Percentiles rank a stretch among this genome's conserved stretches.
These are phyloP conservation scores for Rhodofomes roseus DNA, from an alignment of 1,284 basidiomycete genomes.

Conservation along the genomic window DNA sequence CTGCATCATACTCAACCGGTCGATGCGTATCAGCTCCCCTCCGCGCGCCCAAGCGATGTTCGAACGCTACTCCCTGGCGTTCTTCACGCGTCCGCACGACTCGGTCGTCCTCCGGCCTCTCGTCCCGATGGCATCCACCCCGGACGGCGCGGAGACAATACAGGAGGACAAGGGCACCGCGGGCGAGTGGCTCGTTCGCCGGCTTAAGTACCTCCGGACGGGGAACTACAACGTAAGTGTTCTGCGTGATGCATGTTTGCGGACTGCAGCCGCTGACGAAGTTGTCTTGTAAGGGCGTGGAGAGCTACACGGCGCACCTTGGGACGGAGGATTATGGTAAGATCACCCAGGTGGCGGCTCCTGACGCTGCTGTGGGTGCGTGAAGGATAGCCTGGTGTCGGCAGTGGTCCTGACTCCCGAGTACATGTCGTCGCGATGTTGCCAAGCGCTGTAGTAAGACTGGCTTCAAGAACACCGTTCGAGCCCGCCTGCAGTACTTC, in stretches of 20 bases:
- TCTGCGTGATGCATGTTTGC: neutral
- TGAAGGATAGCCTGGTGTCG: neutral
- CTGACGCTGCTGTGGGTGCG: neutral
- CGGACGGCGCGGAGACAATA: neutral
- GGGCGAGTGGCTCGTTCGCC: slow-evolving; percentile 7
- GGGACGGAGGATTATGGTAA: slow-evolving; percentile 8
- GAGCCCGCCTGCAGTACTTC: no score
- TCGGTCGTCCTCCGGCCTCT: slow-evolving; percentile 43
- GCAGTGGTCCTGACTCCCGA: no score
- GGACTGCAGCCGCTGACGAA: neutral
- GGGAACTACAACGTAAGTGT: slow-evolving; percentile 5
- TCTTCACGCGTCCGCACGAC: slow-evolving; percentile 59
- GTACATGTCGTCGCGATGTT: no score
- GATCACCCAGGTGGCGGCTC: neutral
- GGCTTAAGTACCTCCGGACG: slow-evolving; percentile 3
- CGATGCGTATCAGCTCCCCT: slow-evolving; percentile 31
- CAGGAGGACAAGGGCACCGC: slow-evolving; percentile 11
- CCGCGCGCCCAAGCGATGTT: slow-evolving; percentile 41
- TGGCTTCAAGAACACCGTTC: no score
- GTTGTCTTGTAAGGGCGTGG: slow-evolving; percentile 5
- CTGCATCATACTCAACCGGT: no score
- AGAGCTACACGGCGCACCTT: slow-evolving; percentile 6
- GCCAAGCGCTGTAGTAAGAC: no score
- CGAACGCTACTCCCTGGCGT: slow-evolving; percentile 58
- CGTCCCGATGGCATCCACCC: neutral